A percentile compares a stretch with the other conserved stretches of the same genome.
Evolutionary conservation across 805 yeast species (phyloP).

Genomic region (Maudiozyma turicensis): DNA sequence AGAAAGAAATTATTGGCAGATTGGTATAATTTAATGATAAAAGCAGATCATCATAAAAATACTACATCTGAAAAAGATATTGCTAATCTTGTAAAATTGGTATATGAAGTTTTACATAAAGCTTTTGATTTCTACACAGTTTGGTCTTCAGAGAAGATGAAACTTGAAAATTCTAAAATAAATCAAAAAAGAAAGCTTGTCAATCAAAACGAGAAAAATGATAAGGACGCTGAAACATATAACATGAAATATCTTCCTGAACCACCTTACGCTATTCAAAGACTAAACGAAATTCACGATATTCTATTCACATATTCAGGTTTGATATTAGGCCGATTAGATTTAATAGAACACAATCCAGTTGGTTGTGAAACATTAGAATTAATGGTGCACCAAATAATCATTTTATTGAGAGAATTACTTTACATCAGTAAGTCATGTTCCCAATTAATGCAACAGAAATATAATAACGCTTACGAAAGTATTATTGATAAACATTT

Average conservation of each 20-base stretch:
- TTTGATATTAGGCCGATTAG: slow-evolving; percentile 64
- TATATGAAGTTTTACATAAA: slow-evolving; percentile 57
- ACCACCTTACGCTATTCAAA: slow-evolving; percentile 53
- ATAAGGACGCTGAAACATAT: background rate
- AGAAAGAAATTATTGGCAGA: slow-evolving; percentile 66
- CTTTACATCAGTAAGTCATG: slow-evolving; percentile 48
- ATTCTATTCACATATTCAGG: slow-evolving; percentile 53
- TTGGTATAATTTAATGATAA: slow-evolving; percentile 70
- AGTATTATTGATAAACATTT: slow-evolving; percentile 34
- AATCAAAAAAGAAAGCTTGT: background rate
- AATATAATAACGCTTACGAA: slow-evolving; percentile 23
- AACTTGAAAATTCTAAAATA: slow-evolving; percentile 27
- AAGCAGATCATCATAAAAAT: slow-evolving; percentile 65
- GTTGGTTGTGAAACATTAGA: slow-evolving; percentile 62
- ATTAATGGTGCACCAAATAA: slow-evolving; percentile 57
- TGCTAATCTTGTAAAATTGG: slow-evolving; percentile 51
- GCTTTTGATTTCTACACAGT: slow-evolving; percentile 54
- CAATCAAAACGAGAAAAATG: background rate
- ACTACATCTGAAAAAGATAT: slow-evolving; percentile 50
- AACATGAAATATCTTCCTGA: slow-evolving; percentile 4
- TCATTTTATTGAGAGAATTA: slow-evolving; percentile 52
- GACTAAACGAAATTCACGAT: slow-evolving; percentile 57
- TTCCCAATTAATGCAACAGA: slow-evolving; percentile 28
- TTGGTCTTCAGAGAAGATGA: slow-evolving; percentile 61
- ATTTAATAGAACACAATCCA: slow-evolving; percentile 64